Conservation (phyloP, 768 basidiomycete genomes). For the Clitopilus passeckerianus region DNA sequence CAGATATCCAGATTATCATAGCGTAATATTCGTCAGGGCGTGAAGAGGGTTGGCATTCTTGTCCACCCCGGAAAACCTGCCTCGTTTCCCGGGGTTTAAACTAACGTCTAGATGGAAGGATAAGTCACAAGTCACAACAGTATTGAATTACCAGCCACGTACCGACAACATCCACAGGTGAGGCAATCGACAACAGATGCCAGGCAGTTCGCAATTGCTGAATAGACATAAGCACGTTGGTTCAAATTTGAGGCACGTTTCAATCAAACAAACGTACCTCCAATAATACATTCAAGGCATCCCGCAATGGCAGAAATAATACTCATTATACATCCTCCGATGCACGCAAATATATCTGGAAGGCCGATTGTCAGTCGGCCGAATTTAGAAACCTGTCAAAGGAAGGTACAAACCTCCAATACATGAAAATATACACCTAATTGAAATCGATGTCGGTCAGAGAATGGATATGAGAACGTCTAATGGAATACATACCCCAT, state of each 20-base stretch:
- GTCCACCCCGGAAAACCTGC: background rate
- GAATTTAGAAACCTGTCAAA: background rate
- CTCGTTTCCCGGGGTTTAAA: background rate
- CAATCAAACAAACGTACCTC: slow-evolving; percentile 21
- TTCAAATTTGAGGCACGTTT: background rate
- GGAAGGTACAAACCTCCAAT: slow-evolving; percentile 18
- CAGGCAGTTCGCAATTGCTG: slow-evolving; percentile 37
- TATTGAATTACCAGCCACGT: slow-evolving; percentile 3
- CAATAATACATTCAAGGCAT: slow-evolving; percentile 43
- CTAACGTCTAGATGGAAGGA: background rate
- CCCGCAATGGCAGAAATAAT: slow-evolving; percentile 33
- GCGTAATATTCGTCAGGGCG: slow-evolving; percentile 15
- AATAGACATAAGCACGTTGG: background rate
- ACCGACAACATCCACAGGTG: slow-evolving; percentile 42
- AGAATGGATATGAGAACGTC: background rate
- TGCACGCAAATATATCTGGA: slow-evolving; percentile 35
- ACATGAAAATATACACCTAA: slow-evolving; percentile 18
- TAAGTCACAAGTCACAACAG: background rate
- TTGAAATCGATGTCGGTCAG: background rate
- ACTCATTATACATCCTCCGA: slow-evolving; percentile 35
- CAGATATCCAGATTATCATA: too few species aligned
- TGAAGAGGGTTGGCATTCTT: background rate
- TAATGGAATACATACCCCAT: background rate
- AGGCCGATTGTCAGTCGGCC: background rate
- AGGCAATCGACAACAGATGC: slow-evolving; percentile 37